A percentile compares a stretch with the other conserved stretches of the same genome.
phyloP scores from a whole-genome alignment of 208 protist genomes.

The Acanthamoeba sp. region DNA sequence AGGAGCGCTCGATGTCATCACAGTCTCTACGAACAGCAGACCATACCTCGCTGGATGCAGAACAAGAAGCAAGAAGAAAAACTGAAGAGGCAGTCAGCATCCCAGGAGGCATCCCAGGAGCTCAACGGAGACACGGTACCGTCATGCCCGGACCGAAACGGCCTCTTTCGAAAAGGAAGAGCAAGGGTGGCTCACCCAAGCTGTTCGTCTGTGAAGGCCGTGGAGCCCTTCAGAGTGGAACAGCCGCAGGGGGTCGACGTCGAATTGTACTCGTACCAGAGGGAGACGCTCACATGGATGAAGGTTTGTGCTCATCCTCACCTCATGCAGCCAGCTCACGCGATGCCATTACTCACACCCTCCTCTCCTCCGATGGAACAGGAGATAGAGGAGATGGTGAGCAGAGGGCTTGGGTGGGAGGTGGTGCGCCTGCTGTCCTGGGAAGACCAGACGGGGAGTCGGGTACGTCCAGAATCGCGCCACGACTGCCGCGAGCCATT shows the following conservation, averaged over 20 bases:
- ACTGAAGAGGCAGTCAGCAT: not conserved
- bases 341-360: not conserved
- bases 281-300: conserved; percentile 51
- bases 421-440: not conserved
- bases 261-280: conserved; percentile 36
- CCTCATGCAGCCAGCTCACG: not conserved
- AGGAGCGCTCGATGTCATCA: not conserved
- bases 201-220: too few species aligned
- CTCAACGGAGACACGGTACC: not conserved
- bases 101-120: not conserved
- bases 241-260: not conserved
- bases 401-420: not conserved
- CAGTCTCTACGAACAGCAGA: conserved; percentile 41
- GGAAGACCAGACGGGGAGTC: conserved; percentile 26
- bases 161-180: not conserved
- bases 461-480: not conserved
- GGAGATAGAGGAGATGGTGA: conserved; percentile 40
- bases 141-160: too few species aligned
- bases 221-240: not conserved
- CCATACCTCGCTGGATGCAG: conserved; percentile 15
- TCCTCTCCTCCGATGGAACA: not conserved
- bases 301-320: not conserved
- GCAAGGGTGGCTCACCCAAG: too few species aligned
- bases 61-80: conserved; percentile 26
- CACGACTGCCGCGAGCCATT: not conserved